These are phyloP conservation scores for Guadua angustifolia DNA, from an alignment of 176 grass and related monocot genomes.

Conservation along the genomic window DNA sequence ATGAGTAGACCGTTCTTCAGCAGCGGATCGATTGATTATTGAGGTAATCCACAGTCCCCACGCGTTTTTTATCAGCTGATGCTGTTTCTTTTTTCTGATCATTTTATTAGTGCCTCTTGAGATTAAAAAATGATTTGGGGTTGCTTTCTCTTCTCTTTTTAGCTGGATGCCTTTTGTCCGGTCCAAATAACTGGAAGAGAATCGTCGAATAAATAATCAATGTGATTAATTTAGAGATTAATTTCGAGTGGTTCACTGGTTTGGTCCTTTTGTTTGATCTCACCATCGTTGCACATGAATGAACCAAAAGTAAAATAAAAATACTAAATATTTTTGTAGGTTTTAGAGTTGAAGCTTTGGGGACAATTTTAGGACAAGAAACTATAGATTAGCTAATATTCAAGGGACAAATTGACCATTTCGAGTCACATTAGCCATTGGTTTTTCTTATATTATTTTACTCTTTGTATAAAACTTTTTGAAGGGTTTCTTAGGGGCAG, in stretches of 20 bases:
- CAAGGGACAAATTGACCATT: constrained; percentile 42
- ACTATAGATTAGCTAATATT: constrained; percentile 27
- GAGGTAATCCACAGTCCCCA: background rate
- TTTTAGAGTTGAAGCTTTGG: background rate
- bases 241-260: background rate
- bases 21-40: background rate
- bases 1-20: background rate
- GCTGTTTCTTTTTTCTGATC: background rate
- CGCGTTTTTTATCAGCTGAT: constrained; percentile 20
- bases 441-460: background rate
- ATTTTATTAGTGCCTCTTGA: constrained; percentile 22
- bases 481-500: constrained; percentile 10
- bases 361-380: constrained; percentile 19
- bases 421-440: constrained; percentile 37
- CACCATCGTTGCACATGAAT: constrained; percentile 25
- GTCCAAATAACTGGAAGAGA: constrained; percentile 26
- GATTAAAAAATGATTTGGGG: constrained; percentile 9
- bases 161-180: background rate
- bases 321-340: background rate
- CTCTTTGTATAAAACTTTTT: background rate
- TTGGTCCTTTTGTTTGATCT: constrained; percentile 20
- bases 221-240: constrained; percentile 22
- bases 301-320: background rate
- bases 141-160: constrained; percentile 36
- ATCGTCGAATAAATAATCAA: background rate